These are phyloP conservation scores for Fusarium sarcochroum DNA, from an alignment of 2,329 filamentous ascomycete genomes.

Conservation along the genomic window DNA sequence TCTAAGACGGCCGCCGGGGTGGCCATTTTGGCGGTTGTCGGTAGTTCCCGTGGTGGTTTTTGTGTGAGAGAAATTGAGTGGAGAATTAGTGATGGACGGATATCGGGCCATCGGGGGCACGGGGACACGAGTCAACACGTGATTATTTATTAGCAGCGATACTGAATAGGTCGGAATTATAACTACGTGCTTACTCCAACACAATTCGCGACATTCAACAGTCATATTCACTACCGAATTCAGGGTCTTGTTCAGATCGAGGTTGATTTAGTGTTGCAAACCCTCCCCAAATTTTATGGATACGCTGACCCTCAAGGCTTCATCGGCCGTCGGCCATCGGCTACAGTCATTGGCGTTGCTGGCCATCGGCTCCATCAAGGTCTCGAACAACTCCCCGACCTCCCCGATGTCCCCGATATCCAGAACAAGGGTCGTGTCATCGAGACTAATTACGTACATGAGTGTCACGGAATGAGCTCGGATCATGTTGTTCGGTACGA, in stretches of 20 bases:
- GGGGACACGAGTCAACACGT: neutral
- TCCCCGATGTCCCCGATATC: conserved; percentile 39
- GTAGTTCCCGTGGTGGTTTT: conserved; percentile 24
- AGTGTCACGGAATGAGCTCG: neutral
- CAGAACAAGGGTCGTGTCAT: conserved; percentile 14
- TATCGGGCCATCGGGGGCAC: conserved; percentile 33
- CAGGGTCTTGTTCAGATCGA: neutral
- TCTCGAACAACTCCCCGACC: conserved; percentile 41
- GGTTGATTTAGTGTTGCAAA: conserved; percentile 29
- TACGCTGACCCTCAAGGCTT: conserved; percentile 1
- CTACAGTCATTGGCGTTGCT: conserved; percentile 38
- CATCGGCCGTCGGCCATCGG: conserved; percentile 39
- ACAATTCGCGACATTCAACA: too few relatives aligned
- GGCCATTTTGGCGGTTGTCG: conserved; percentile 43
- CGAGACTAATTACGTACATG: conserved; percentile 24
- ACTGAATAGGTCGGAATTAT: neutral
- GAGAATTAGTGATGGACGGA: conserved; percentile 20
- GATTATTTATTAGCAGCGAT: neutral
- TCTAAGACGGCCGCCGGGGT: conserved; percentile 41
- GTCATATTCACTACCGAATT: too few relatives aligned
- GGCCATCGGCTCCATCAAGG: conserved; percentile 20
- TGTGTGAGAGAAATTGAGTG: conserved; percentile 2
- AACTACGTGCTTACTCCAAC: too few relatives aligned
- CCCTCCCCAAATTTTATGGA: conserved; percentile 19
- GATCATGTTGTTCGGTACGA: conserved; percentile 9